Conservation (phyloP, 495 filamentous ascomycete species). For the Darksidea phi region DNA sequence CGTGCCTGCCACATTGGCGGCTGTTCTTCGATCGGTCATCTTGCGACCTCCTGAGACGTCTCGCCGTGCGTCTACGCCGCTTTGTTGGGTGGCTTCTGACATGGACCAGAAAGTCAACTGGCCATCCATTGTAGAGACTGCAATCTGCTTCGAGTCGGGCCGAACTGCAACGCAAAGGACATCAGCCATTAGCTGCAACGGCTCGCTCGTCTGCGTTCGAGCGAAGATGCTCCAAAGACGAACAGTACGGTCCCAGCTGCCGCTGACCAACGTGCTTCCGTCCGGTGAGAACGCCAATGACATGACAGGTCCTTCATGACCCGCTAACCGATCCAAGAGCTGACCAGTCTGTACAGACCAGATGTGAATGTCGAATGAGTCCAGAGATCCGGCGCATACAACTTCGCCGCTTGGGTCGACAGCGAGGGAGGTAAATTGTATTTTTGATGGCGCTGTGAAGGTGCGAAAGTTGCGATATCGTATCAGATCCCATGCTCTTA, state of each 20-base stretch:
- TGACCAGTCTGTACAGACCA: conserved; percentile 99
- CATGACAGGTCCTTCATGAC: conserved; percentile 91
- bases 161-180: conserved; percentile 83
- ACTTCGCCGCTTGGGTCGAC: conserved; percentile 97
- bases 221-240: conserved; percentile 94
- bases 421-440: conserved; percentile 89
- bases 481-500: conserved; percentile 94
- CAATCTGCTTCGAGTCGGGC: conserved; percentile 85
- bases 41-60: conserved; percentile 93
- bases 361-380: conserved; percentile 94
- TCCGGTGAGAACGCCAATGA: conserved; percentile 84
- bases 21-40: conserved; percentile 78
- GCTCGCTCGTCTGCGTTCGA: conserved; percentile 90
- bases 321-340: conserved; percentile 82
- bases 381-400: conserved; percentile 88
- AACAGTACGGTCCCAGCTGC: conserved; percentile 93
- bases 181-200: conserved; percentile 84
- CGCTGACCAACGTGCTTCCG: conserved; percentile 77
- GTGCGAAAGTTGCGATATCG: conserved; percentile 96
- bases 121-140: conserved; percentile 89
- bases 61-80: conserved; percentile 79
- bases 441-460: conserved; percentile 85
- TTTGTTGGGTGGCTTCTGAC: conserved; percentile 76
- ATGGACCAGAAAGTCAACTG: conserved; percentile 95
- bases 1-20: conserved; percentile 82